Evolutionary conservation across 371 early-diverging fungal genomes (phyloP).

Genomic region (Apophysomyces variabilis): DNA sequence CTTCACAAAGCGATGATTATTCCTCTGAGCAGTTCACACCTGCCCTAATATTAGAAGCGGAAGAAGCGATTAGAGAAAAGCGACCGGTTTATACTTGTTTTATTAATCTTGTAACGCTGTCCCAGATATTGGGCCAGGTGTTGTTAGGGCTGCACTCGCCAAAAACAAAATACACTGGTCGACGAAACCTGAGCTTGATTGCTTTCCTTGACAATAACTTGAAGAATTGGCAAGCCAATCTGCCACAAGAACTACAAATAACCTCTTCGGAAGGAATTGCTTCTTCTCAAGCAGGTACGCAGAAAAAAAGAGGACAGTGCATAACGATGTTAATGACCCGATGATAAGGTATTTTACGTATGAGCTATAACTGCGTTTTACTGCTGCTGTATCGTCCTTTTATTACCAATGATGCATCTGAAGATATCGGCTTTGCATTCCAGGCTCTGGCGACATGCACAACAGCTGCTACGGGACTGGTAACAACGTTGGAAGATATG

Average conservation of each 20-base stretch:
- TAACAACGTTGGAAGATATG: constrained; percentile 24
- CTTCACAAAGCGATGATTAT: not conserved
- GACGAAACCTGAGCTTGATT: constrained; percentile 25
- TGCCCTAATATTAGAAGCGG: constrained; percentile 28
- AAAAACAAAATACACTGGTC: constrained; percentile 22
- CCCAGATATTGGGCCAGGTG: constrained; percentile 37
- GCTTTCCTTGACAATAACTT: constrained; percentile 33
- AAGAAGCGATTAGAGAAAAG: constrained; percentile 17
- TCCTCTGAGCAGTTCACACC: constrained; percentile 15
- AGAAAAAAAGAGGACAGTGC: not conserved
- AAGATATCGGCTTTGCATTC: constrained; percentile 30
- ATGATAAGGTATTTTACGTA: constrained; percentile 5
- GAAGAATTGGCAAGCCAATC: constrained; percentile 31
- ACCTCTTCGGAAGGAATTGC: not conserved
- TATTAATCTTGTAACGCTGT: constrained; percentile 31
- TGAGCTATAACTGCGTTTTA: constrained; percentile 30
- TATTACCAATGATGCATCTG: constrained; percentile 13
- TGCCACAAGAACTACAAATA: constrained; percentile 23
- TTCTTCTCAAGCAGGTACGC: not conserved
- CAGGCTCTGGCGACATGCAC: constrained; percentile 39
- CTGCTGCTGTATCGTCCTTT: constrained; percentile 26
- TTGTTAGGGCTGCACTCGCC: constrained; percentile 37
- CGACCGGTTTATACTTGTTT: constrained; percentile 30
- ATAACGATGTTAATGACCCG: not conserved
- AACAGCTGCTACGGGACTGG: constrained; percentile 31